Evolutionary conservation across 805 yeast genomes (phyloP).

Genomic region (Candida awuae): DNA sequence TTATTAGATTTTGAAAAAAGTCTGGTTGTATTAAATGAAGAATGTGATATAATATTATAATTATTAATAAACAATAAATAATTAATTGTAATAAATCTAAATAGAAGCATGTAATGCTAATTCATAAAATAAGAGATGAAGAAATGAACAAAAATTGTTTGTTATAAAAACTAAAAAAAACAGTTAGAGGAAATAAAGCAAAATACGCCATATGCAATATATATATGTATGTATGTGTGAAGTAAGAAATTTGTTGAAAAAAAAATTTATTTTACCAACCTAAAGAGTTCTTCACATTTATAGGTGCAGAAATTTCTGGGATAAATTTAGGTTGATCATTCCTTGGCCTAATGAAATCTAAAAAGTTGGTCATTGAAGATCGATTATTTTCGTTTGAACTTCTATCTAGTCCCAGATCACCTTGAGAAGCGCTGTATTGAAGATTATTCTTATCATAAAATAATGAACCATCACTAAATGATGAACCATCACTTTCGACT

Average conservation of each 20-base stretch:
- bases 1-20: constrained; percentile 16
- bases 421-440: constrained; percentile 3
- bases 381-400: background rate
- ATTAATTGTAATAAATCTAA: background rate
- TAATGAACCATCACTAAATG: background rate
- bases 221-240: background rate
- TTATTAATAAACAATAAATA: background rate
- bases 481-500: background rate
- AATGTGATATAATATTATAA: constrained; percentile 12
- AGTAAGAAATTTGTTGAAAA: background rate
- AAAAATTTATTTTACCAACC: constrained; percentile 44
- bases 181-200: constrained; percentile 1
- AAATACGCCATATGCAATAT: too few relatives aligned
- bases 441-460: background rate
- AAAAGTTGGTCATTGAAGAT: constrained; percentile 13
- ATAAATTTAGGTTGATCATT: constrained; percentile 24
- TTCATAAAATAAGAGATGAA: constrained; percentile 2
- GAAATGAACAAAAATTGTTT: constrained; percentile 1
- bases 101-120: background rate
- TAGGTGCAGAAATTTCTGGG: constrained; percentile 57
- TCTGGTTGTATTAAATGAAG: constrained; percentile 19
- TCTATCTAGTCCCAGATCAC: constrained; percentile 11
- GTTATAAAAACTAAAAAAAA: background rate
- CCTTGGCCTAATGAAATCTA: constrained; percentile 3
- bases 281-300: constrained; percentile 60